Evolutionary conservation across 1,139 yeast genomes (phyloP), one percentile per base, ranked within the genome.

Genomic region (Kodamaea sp.): DNA sequence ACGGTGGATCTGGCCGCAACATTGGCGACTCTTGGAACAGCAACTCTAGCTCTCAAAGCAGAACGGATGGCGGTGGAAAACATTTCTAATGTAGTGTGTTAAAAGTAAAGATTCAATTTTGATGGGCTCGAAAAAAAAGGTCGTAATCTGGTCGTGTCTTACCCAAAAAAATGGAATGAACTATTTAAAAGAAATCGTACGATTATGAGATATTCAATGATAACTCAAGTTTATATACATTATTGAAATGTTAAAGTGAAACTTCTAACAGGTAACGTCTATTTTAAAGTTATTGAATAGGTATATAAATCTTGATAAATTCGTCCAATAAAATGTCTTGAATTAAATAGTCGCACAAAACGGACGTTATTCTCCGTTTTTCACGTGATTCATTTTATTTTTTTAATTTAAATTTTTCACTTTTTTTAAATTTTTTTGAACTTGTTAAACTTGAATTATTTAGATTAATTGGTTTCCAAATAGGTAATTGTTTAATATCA

Each of bases 11-110:
- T 58, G 42, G 51, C 53, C 39, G 59, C 52, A 36, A 55, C 48
- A 40, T 56, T 40, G 31, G 57, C 47, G 42, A 55, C 50, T 54
- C 63, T 62, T 46, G 65, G 63, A 41, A 55, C 52, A 29, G 52
- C 55, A 39, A 51, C 55, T 57, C 70, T 67, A 41, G 73, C 65
- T 69, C 77, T 76, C 52, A 75, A 62, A 52, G 75, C 72, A 51
- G 77, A 65, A 70, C 81, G 80, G 60, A 77, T 58, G 46, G 77
- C 58, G 48, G 75, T 62, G 46, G 78, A 59, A 54, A 74, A 65
- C 80, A 75, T 74, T 37, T 28, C 37, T 32, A 33, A 29, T 20
- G 24, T 35, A 24, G 31, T 22, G 31, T 32, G 24, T 5, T 15
- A 15, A 15, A 15, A 15, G 20, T 15, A 3, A 3, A 15, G 4